Evolutionary conservation across 495 filamentous ascomycete species (phyloP).

Genomic region (Jackrogersella minutella): DNA sequence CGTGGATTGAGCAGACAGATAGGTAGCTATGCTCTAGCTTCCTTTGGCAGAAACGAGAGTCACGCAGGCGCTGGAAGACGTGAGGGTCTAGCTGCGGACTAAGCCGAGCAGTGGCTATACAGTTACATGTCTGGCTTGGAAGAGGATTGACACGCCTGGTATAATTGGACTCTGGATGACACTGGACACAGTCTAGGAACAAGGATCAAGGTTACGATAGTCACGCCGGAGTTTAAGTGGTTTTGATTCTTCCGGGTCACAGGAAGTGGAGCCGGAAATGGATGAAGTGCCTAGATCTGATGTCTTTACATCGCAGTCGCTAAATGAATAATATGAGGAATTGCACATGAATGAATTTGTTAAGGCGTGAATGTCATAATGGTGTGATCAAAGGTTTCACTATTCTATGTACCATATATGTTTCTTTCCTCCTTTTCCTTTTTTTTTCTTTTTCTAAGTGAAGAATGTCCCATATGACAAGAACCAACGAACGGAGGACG

Average conservation of each 20-base stretch:
- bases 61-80: background rate
- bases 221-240: constrained; percentile 21
- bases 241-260: background rate
- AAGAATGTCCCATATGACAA: background rate
- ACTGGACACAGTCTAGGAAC: constrained; percentile 2
- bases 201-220: constrained; percentile 2
- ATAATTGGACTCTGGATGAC: background rate
- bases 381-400: background rate
- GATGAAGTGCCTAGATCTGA: background rate
- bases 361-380: background rate
- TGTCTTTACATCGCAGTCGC: background rate
- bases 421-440: too few species aligned
- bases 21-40: background rate
- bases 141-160: background rate
- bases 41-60: background rate
- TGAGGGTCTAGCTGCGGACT: too few species aligned
- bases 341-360: background rate
- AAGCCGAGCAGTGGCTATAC: too few species aligned
- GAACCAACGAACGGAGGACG: too few species aligned
- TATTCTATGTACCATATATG: too few species aligned
- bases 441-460: too few species aligned
- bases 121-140: too few species aligned
- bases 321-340: constrained; percentile 16
- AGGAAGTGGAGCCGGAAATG: background rate
- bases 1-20: constrained; percentile 42